Percentiles rank a stretch among this genome's conserved stretches.
Conservation (phyloP, 106 monocot genomes). For the Allium fistulosum region DNA sequence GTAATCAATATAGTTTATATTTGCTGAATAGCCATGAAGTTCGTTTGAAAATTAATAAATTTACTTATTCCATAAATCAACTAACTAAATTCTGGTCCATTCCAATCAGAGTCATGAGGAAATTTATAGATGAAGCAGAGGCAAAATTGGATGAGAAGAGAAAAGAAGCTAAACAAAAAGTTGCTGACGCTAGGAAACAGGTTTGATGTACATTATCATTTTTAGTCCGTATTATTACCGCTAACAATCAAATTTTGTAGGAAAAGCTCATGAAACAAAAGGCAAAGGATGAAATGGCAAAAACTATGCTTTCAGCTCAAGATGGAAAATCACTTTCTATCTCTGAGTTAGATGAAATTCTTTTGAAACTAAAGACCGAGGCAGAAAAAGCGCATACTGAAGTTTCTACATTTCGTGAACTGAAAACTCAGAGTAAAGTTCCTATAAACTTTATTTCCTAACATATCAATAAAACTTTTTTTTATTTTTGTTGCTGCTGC, state of each 20-base stretch:
- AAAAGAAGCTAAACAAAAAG: slow-evolving; percentile 29
- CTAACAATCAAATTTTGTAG: slow-evolving; percentile 15
- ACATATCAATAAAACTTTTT: not conserved
- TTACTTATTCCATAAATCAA: too few relatives aligned
- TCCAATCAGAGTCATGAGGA: slow-evolving; percentile 37
- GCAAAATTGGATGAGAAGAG: slow-evolving; percentile 30
- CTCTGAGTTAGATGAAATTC: slow-evolving; percentile 29
- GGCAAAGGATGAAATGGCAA: slow-evolving; percentile 39
- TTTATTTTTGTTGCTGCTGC: not conserved
- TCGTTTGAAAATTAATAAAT: too few relatives aligned
- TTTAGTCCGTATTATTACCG: not conserved
- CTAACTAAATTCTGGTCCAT: too few relatives aligned
- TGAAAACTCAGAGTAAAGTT: slow-evolving; percentile 10
- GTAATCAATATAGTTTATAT: too few relatives aligned
- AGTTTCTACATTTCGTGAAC: slow-evolving; percentile 20
- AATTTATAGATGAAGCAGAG: slow-evolving; percentile 44
- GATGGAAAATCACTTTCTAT: slow-evolving; percentile 22
- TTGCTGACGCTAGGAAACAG: slow-evolving; percentile 38
- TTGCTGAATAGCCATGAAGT: too few relatives aligned
- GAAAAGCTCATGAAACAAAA: slow-evolving; percentile 48
- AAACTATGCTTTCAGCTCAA: slow-evolving; percentile 36
- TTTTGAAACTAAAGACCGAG: slow-evolving; percentile 28
- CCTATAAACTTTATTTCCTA: not conserved
- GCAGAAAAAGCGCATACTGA: slow-evolving; percentile 43
- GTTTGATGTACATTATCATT: slow-evolving; percentile 10